Conservation (phyloP, 2,329 filamentous ascomycete genomes). For the Alternaria burnsii region DNA sequence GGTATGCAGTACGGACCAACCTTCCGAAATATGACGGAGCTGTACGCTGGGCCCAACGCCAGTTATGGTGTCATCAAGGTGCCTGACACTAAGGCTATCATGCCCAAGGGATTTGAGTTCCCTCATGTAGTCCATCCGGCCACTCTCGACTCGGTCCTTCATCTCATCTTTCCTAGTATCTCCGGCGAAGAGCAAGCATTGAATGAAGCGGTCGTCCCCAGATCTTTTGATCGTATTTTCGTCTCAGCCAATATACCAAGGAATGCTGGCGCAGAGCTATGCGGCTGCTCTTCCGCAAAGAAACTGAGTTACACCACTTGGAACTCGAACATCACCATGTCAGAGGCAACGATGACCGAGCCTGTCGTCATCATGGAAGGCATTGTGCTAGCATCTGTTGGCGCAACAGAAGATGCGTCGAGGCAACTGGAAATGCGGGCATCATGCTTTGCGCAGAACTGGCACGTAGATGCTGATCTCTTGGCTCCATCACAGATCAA, state of each 20-base stretch:
- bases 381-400: conserved; percentile 10
- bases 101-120: conserved; percentile 13
- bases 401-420: neutral
- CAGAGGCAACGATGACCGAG: conserved; percentile 6
- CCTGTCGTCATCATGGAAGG: conserved; percentile 13
- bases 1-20: conserved; percentile 18
- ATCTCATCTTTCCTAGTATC: conserved; percentile 14
- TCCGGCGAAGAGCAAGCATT: conserved; percentile 21
- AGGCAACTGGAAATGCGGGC: conserved; percentile 10
- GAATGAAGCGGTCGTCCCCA: conserved; percentile 11
- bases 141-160: conserved; percentile 14
- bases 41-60: neutral
- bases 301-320: conserved; percentile 16
- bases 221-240: conserved; percentile 12
- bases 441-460: conserved; percentile 14
- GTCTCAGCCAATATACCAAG: conserved; percentile 4
- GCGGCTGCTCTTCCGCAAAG: conserved; percentile 12
- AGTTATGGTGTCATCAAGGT: conserved; percentile 13
- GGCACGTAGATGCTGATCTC: conserved; percentile 15
- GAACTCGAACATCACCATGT: conserved; percentile 12
- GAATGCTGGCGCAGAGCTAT: conserved; percentile 4
- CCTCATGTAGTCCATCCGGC: conserved; percentile 11
- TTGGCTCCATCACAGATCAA: conserved; percentile 9
- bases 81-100: conserved; percentile 4
- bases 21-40: conserved; percentile 27